Evolutionary conservation across 148 eudicot genomes (phyloP).

Genomic region (Nyssa sinensis): DNA sequence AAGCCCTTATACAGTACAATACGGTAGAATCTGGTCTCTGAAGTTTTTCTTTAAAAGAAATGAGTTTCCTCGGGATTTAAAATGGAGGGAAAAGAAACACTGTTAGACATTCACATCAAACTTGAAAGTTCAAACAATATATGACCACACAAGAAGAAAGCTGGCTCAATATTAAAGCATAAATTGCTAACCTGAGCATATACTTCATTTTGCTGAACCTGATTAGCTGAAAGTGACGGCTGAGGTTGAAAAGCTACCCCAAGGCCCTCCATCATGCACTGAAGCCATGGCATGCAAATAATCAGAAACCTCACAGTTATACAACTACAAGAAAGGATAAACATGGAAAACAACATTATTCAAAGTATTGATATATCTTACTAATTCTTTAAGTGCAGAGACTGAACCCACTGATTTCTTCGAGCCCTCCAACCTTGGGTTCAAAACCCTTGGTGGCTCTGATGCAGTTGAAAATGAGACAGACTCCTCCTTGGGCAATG

Average conservation of each 20-base stretch:
- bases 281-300: constrained; percentile 9
- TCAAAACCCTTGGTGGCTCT: constrained; percentile 47
- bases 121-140: neutral
- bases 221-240: constrained; percentile 56
- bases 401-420: constrained; percentile 53
- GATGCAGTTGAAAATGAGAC: constrained; percentile 34
- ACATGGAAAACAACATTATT: constrained; percentile 9
- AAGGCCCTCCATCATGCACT: constrained; percentile 85
- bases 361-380: constrained; percentile 25
- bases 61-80: neutral
- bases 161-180: neutral
- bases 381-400: constrained; percentile 72
- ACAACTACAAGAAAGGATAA: neutral
- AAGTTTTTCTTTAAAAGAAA: neutral
- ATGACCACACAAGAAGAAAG: neutral
- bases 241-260: constrained; percentile 57
- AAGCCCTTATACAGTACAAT: neutral
- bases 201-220: constrained; percentile 55
- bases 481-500: constrained; percentile 44
- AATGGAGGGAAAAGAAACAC: neutral
- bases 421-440: constrained; percentile 48
- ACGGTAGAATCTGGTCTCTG: neutral
- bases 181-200: constrained; percentile 55
- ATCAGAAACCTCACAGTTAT: neutral
- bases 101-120: neutral